Percentiles rank a stretch among this genome's conserved stretches.
These are phyloP conservation scores for Pouteria glomerata DNA, from an alignment of 148 eudicot genomes.

Conservation along the genomic window DNA sequence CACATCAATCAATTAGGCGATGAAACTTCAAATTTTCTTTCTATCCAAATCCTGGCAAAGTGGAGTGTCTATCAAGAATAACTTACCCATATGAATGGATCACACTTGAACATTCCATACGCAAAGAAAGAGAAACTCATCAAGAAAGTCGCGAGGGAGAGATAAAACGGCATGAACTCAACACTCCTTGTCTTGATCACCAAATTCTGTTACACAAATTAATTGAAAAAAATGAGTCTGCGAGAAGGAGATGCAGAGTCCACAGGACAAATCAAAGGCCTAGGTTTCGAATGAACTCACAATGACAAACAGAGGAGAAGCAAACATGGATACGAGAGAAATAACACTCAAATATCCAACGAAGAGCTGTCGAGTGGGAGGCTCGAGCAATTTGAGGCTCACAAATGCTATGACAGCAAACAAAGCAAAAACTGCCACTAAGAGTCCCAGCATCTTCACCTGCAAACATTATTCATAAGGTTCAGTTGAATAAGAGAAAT, in stretches of 20 bases:
- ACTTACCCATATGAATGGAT: slow-evolving; percentile 37
- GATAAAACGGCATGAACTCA: slow-evolving; percentile 50
- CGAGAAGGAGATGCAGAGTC: background rate
- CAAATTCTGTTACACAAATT: slow-evolving; percentile 33
- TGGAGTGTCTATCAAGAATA: background rate
- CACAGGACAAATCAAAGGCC: background rate
- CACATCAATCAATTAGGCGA: background rate
- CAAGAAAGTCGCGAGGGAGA: slow-evolving; percentile 45
- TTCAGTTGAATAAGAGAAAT: background rate
- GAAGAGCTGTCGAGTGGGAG: slow-evolving; percentile 30
- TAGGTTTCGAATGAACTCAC: slow-evolving; percentile 19
- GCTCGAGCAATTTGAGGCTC: slow-evolving; percentile 32
- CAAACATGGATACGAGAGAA: slow-evolving; percentile 55
- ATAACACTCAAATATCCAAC: slow-evolving; percentile 35
- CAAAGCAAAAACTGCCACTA: slow-evolving; percentile 26
- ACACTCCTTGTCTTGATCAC: slow-evolving; percentile 47
- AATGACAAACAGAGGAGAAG: slow-evolving; percentile 49
- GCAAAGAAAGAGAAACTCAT: slow-evolving; percentile 40
- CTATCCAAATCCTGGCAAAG: background rate
- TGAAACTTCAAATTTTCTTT: background rate
- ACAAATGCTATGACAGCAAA: slow-evolving; percentile 27
- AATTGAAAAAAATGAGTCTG: background rate
- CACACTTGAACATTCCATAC: slow-evolving; percentile 31
- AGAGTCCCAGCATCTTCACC: slow-evolving; percentile 36
- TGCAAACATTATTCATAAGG: slow-evolving; percentile 12